Evolutionary conservation across 306 rosid species (phyloP), one percentile per base, ranked within the genome.

Genomic region (Vicia sativa): DNA sequence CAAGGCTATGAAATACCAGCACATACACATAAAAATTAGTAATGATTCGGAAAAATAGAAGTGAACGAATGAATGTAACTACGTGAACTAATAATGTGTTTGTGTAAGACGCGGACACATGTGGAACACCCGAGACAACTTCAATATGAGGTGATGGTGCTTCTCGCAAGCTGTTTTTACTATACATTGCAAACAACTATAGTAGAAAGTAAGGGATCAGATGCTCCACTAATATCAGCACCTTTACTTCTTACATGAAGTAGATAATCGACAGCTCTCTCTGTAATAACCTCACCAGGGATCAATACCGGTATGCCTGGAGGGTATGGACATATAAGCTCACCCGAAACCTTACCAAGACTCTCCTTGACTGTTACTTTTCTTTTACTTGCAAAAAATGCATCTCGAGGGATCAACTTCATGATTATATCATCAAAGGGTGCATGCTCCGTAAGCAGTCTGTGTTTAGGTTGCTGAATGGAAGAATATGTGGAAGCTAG

Each of bases 241-340:
- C 91, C 96, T 56, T 79, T 74, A 66, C 83, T 76, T 74, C 65
- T 89, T 56, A 74, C 83, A 74, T 79, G 68, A 60, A 89, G 50
- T n/a, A 92, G 81, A 86, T 92, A 86, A 45, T 79, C 82, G 68
- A 86, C 39, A 65, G 90, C 92, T 67, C 59, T 84, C 73, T 84
- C 42, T 1, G 96, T 80, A 55, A 87, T 80, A 74, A 78, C 67
- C 81, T 92, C 95, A 10, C 98, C 98, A 0, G 96, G 92, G 42
- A 84, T 83, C 75, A 87, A 43, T 37, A 84, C 91, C 0, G 96
- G 95, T 74, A 89, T 82, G 54, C 96, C 98, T 0, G 98, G 98
- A 11, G 96, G 98, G 58, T 84, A 92, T 28, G 96, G 88, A 65
- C 87, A 87, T 64, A 92, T 66, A 60, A 89, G 85, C 87, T 89